Percentiles rank a stretch among this genome's conserved stretches.
Conservation (phyloP, 1,139 yeast genomes). For the Tardiomyces digboiensis region DNA sequence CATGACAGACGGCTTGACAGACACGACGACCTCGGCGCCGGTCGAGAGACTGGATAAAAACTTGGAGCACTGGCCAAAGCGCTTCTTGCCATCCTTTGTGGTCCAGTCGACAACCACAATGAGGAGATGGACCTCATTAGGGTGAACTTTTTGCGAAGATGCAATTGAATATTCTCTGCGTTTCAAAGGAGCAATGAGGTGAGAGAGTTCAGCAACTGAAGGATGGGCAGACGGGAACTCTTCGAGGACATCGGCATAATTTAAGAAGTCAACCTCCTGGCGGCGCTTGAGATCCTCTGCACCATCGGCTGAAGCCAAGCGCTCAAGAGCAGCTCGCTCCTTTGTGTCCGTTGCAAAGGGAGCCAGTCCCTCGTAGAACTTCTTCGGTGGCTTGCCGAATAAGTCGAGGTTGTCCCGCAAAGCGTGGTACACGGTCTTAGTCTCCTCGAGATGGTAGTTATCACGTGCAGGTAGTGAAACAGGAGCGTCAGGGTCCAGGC, state of each 20-base stretch:
- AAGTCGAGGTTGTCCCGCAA: constrained; percentile 74
- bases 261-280: constrained; percentile 75
- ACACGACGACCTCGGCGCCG: constrained; percentile 85
- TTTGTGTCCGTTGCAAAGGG: constrained; percentile 60
- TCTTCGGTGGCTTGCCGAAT: constrained; percentile 93
- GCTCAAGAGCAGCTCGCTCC: constrained; percentile 48
- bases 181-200: constrained; percentile 75
- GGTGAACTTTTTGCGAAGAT: constrained; percentile 87
- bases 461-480: constrained; percentile 70
- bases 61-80: constrained; percentile 94
- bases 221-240: constrained; percentile 84
- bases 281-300: constrained; percentile 78
- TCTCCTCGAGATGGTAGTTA: constrained; percentile 50
- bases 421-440: constrained; percentile 75
- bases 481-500: constrained; percentile 56
- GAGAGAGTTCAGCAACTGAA: constrained; percentile 56
- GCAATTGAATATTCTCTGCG: constrained; percentile 99
- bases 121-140: constrained; percentile 82
- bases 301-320: constrained; percentile 68
- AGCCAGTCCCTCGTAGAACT: constrained; percentile 80
- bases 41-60: constrained; percentile 68
- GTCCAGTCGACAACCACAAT: constrained; percentile 97
- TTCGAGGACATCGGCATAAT: constrained; percentile 74
- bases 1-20: constrained; percentile 97
- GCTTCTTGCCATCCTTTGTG: constrained; percentile 73